phyloP scores from a whole-genome alignment of 2,329 filamentous ascomycete species.

The Botryosphaeria dothidea region DNA sequence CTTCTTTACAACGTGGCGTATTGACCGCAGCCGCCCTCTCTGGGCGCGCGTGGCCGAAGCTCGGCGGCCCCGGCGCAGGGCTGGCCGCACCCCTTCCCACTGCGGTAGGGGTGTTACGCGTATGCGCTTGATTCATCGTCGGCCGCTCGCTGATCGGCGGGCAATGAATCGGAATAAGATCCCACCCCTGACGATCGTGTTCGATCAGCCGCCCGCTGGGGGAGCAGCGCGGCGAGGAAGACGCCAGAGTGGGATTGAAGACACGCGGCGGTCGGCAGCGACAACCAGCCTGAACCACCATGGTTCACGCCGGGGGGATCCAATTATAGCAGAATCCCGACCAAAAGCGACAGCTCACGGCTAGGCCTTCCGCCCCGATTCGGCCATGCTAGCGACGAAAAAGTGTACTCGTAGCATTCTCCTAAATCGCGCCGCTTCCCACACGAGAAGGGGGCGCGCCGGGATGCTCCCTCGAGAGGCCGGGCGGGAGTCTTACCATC shows the following conservation, averaged over 20 bases:
- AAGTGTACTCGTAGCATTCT: neutral
- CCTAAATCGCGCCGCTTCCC: conserved; percentile 5
- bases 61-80: neutral
- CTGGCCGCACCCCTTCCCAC: neutral
- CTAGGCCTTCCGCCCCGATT: neutral
- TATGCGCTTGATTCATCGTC: conserved; percentile 1
- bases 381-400: neutral
- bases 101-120: neutral
- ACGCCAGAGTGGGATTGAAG: neutral
- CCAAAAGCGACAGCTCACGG: neutral
- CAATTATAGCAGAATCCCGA: neutral
- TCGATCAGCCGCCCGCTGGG: conserved; percentile 13
- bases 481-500: neutral
- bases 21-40: neutral
- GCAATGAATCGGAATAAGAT: conserved; percentile 15
- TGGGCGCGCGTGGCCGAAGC: neutral
- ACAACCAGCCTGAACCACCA: neutral
- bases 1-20: conserved; percentile 9
- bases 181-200: conserved; percentile 13
- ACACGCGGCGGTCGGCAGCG: neutral
- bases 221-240: neutral
- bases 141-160: neutral
- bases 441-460: neutral
- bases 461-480: conserved; percentile 11
- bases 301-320: neutral